These are phyloP conservation scores for Colletotrichum endophyticum DNA, from an alignment of 2,329 filamentous ascomycete genomes.

Conservation along the genomic window DNA sequence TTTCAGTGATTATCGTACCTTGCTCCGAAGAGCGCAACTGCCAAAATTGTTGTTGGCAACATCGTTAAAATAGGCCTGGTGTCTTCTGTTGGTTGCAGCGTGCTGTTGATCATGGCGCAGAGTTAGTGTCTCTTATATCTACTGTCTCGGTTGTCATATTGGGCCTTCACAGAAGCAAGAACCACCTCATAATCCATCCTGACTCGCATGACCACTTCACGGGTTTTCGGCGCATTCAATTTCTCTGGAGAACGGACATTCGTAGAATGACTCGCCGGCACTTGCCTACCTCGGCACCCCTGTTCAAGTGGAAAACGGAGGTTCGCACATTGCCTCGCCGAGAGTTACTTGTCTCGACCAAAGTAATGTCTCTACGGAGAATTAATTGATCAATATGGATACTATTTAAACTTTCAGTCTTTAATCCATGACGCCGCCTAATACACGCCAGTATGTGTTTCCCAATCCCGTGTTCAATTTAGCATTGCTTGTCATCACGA, in stretches of 20 bases:
- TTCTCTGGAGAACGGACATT: background rate
- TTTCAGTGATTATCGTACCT: background rate
- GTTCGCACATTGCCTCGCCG: background rate
- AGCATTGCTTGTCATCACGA: too few species aligned
- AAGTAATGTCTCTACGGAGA: background rate
- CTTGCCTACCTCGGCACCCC: background rate
- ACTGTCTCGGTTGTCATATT: too few species aligned
- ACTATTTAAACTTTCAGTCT: background rate
- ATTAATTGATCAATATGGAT: too few species aligned
- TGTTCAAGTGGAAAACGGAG: background rate
- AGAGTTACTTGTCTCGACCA: background rate
- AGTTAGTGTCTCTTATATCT: background rate
- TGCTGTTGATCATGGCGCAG: background rate
- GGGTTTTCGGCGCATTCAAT: background rate
- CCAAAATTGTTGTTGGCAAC: background rate
- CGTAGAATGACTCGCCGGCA: background rate
- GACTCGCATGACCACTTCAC: background rate
- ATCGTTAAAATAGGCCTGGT: background rate
- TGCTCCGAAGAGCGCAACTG: background rate
- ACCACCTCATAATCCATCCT: background rate
- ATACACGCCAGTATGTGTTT: too few species aligned
- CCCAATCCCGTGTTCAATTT: too few species aligned
- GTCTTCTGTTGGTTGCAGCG: background rate
- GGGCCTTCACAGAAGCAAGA: background rate
- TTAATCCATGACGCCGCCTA: background rate